phyloP scores from a whole-genome alignment of 306 rosid genomes.

The Lupinus albus region DNA sequence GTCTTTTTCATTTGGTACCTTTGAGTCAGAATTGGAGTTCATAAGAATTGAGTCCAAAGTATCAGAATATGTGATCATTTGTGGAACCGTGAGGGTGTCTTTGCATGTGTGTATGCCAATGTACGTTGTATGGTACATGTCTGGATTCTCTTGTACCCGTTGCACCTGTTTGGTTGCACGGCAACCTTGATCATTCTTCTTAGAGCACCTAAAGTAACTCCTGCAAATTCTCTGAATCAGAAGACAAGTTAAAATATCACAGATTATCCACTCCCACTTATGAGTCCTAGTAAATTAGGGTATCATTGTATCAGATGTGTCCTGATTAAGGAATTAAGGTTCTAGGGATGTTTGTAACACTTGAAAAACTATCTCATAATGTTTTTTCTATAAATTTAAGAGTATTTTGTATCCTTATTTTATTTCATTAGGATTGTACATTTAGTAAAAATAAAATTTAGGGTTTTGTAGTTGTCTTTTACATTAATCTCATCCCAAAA shows the following conservation, averaged over 20 bases:
- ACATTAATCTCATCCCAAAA: no score
- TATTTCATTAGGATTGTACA: no score
- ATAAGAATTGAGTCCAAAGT: slow-evolving; percentile 34
- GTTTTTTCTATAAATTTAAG: no score
- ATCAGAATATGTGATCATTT: slow-evolving; percentile 44
- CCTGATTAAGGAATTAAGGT: no score
- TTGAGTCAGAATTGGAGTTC: slow-evolving; percentile 33
- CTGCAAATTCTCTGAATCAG: slow-evolving; percentile 45
- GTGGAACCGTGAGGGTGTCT: slow-evolving; percentile 45
- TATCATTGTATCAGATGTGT: no score
- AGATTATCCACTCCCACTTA: neutral
- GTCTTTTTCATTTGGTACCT: slow-evolving; percentile 22
- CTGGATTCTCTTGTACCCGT: slow-evolving; percentile 50
- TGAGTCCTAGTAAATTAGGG: neutral
- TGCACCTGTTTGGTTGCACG: slow-evolving; percentile 73
- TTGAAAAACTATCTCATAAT: no score
- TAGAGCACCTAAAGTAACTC: slow-evolving; percentile 77
- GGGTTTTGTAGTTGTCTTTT: no score
- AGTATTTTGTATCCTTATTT: no score
- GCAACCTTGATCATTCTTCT: slow-evolving; percentile 71
- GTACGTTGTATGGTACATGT: slow-evolving; percentile 57
- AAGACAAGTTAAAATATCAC: neutral
- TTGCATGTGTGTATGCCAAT: slow-evolving; percentile 79
- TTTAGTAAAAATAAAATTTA: no score
- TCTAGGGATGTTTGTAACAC: no score